Percentiles rank a stretch among this genome's conserved stretches.
These are phyloP conservation scores for Irpex rosettiformis DNA, from an alignment of 1,284 basidiomycete species.

Conservation along the genomic window DNA sequence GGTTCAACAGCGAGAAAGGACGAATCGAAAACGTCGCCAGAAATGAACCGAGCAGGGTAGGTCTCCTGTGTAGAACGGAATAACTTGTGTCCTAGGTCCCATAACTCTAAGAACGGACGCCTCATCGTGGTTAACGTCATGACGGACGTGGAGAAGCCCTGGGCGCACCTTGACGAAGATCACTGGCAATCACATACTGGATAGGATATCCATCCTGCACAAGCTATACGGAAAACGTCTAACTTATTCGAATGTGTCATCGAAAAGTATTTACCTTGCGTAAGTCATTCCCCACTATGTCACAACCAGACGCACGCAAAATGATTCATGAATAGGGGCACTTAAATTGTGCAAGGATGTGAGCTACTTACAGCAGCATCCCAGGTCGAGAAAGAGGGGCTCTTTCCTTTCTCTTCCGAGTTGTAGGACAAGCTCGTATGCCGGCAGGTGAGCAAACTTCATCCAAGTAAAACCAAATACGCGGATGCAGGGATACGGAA, in stretches of 20 bases:
- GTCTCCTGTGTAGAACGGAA: constrained; percentile 31
- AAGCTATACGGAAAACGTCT: neutral
- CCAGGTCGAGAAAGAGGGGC: constrained; percentile 47
- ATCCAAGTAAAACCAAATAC: constrained; percentile 35
- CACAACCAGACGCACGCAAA: too few species aligned
- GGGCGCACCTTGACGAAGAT: constrained; percentile 27
- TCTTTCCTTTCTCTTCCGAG: constrained; percentile 34
- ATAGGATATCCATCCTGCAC: constrained; percentile 34
- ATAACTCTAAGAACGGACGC: constrained; percentile 24
- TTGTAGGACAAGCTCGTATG: constrained; percentile 39
- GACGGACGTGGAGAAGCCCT: neutral
- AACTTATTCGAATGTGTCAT: neutral
- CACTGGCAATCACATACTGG: constrained; percentile 28
- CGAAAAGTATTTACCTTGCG: constrained; percentile 31
- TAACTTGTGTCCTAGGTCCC: constrained; percentile 32
- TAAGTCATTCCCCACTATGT: constrained; percentile 41
- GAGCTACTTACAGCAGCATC: constrained; percentile 34
- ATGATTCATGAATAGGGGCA: constrained; percentile 17
- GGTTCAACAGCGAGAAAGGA: constrained; percentile 28
- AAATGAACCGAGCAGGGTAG: constrained; percentile 44
- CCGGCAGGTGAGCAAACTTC: constrained; percentile 34
- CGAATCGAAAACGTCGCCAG: constrained; percentile 42
- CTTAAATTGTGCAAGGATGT: neutral
- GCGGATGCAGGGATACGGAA: constrained; percentile 39
- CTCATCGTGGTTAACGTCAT: neutral